These are phyloP conservation scores for Ambrosia artemisiifolia DNA, from an alignment of 129 eudicot genomes.

Conservation along the genomic window DNA sequence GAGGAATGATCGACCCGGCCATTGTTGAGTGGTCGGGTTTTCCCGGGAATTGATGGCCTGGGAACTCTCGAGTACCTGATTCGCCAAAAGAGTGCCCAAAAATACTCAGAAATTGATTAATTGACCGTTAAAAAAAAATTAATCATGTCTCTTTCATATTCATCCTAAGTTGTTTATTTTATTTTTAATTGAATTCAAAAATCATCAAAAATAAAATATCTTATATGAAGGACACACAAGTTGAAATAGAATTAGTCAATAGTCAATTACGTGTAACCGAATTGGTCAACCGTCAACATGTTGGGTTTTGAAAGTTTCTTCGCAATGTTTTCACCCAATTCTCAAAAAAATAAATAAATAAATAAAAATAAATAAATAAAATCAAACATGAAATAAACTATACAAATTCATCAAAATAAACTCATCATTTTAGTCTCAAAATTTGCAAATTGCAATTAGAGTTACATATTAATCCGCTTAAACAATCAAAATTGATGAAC, in stretches of 20 bases:
- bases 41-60: too few relatives aligned
- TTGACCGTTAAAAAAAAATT: too few relatives aligned
- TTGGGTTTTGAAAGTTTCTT: neutral
- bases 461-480: constrained; percentile 24
- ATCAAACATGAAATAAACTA: neutral
- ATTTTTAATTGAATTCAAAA: too few relatives aligned
- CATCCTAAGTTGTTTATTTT: too few relatives aligned
- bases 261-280: neutral
- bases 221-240: neutral
- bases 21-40: too few relatives aligned
- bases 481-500: neutral
- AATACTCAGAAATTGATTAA: too few relatives aligned
- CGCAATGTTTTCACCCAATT: neutral
- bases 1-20: too few relatives aligned
- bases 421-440: constrained; percentile 23
- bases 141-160: too few relatives aligned
- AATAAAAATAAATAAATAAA: neutral
- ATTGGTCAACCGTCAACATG: neutral
- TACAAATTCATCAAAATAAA: constrained; percentile 2
- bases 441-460: constrained; percentile 18
- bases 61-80: too few relatives aligned
- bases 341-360: neutral
- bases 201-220: too few relatives aligned
- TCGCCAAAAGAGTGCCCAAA: too few relatives aligned
- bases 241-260: neutral